Evolutionary conservation across 2,329 filamentous ascomycete genomes (phyloP), one percentile per base, ranked within the genome.

Genomic region (Cercospora zeae-maydis): DNA sequence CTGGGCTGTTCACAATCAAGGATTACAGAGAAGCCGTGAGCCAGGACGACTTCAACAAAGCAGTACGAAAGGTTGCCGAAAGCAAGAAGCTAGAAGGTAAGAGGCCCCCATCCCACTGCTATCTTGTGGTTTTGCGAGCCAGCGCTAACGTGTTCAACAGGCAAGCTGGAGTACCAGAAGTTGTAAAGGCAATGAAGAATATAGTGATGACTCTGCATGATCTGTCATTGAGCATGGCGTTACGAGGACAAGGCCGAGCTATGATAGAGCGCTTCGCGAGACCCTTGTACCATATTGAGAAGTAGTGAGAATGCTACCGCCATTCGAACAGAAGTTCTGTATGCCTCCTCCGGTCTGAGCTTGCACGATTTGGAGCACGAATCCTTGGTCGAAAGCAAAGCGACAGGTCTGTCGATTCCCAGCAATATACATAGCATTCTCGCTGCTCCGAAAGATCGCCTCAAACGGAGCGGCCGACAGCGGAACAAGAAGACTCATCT

Each of bases 41-140:
- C 80, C 95, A 99, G 78, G 95, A 99, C 74, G 95, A 99, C 75
- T 97, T 98, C 87, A 99, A 97, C 83, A 97, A 97, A 81, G 95
- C 95, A 3, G 95, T 99, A 59, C 88, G 95, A 70, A 99, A 99
- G 86, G 90, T 99, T 70, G 92, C 91, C 14, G 95, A 99, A 79
- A 85, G 91, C 66, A 99, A 99, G 91, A 99, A 99, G 81, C 80
- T 99, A 72, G 95, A 99, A 79, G 93, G 95, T 79, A 98, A 98
- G 82, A 97, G 19, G 47, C 33, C 27, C 16, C 6, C 14, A 11
- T 14, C 5, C 31, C n/a, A n/a, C 9, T 13, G 16, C 19, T 11
- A 11, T 27, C 10, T 30, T 21, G 8, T 27, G 42, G 13, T 4
- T 58, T 36, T 24, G 19, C 27, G 21, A 4, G 21, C n/a, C 8